Percentiles rank a stretch among this genome's conserved stretches.
These are phyloP conservation scores for Acacia melanoxylon DNA, from an alignment of 306 rosid genomes.

Conservation along the genomic window DNA sequence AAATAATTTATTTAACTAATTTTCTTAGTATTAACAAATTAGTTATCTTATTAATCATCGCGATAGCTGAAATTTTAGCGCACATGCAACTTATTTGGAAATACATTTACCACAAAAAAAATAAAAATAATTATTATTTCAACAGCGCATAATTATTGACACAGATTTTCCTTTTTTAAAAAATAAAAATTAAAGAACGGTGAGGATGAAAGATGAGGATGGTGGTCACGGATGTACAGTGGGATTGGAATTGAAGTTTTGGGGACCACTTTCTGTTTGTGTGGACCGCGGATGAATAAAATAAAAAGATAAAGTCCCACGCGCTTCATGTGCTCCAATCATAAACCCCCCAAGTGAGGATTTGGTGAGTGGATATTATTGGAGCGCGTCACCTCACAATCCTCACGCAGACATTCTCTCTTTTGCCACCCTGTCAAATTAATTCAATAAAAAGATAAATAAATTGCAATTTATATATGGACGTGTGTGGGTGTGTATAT, in stretches of 20 bases:
- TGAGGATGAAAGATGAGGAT: constrained; percentile 10
- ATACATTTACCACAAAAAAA: too few relatives aligned
- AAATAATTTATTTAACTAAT: too few relatives aligned
- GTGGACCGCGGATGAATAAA: not conserved
- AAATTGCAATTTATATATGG: too few relatives aligned
- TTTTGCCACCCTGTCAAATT: not conserved
- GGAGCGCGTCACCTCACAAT: constrained; percentile 37
- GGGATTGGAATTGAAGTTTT: not conserved
- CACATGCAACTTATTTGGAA: too few relatives aligned
- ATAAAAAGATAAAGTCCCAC: constrained; percentile 28
- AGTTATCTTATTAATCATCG: too few relatives aligned
- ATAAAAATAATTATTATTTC: too few relatives aligned
- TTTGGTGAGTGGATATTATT: constrained; percentile 14
- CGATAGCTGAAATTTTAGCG: too few relatives aligned
- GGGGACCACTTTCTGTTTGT: constrained; percentile 31
- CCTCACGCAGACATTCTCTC: constrained; percentile 35
- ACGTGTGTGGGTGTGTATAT: too few relatives aligned
- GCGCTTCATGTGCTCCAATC: constrained; percentile 52
- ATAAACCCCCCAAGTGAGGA: constrained; percentile 31
- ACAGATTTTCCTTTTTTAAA: too few relatives aligned
- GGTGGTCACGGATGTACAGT: not conserved
- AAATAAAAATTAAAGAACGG: constrained; percentile 18
- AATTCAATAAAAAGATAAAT: too few relatives aligned
- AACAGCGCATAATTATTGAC: not conserved
- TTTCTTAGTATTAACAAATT: accelerated